Conservation (phyloP, 75 land plant genomes). For the Selaginella tamariscina region DNA sequence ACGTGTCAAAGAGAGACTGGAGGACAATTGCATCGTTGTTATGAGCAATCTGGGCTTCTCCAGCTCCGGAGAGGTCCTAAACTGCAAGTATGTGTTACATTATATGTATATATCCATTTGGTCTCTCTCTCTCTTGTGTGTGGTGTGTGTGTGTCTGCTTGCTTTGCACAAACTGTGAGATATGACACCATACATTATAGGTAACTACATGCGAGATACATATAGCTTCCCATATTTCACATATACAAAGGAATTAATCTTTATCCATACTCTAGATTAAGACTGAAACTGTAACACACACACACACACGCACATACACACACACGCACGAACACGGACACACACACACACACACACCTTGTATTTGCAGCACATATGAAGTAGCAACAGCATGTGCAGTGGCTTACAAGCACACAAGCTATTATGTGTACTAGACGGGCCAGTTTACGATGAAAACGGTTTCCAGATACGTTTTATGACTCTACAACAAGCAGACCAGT, state of each 20-base stretch:
- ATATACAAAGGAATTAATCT: too few species aligned
- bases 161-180: too few species aligned
- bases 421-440: slow-evolving; percentile 76
- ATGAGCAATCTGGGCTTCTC: slow-evolving; percentile 86
- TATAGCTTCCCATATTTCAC: too few species aligned
- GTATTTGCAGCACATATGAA: slow-evolving; percentile 82
- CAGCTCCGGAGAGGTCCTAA: slow-evolving; percentile 89
- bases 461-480: slow-evolving; percentile 60
- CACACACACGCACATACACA: too few species aligned
- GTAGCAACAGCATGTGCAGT: slow-evolving; percentile 98
- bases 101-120: slow-evolving; percentile 8
- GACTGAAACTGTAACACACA: too few species aligned
- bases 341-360: too few species aligned
- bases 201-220: too few species aligned
- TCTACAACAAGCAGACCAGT: slow-evolving; percentile 68
- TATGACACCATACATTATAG: too few species aligned
- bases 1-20: slow-evolving; percentile 73
- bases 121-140: background rate
- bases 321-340: too few species aligned
- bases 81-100: slow-evolving; percentile 78
- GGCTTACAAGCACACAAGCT: slow-evolving; percentile 85
- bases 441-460: slow-evolving; percentile 55
- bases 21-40: slow-evolving; percentile 67
- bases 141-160: too few species aligned
- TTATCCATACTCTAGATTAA: too few species aligned